Evolutionary conservation across 75 land plant species (phyloP).

Genomic region (Selaginella moellendorffii): DNA sequence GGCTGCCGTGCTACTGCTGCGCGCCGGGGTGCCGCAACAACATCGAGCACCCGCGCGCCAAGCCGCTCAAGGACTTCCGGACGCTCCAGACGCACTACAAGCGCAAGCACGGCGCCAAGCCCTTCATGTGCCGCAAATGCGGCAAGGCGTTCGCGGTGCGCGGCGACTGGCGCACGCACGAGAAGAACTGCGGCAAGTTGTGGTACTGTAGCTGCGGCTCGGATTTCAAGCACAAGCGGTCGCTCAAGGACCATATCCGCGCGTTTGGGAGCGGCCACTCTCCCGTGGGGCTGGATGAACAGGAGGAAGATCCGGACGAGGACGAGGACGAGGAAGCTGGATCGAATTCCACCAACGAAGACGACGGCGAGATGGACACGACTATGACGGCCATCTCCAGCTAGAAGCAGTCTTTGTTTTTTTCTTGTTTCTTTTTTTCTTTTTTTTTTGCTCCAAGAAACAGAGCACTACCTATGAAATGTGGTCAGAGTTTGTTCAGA

Average conservation of each 20-base stretch:
- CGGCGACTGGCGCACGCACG: constrained; percentile 92
- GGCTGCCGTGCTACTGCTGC: constrained; percentile 85
- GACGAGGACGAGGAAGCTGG: neutral
- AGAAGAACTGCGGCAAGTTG: constrained; percentile 82
- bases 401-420: no score
- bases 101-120: constrained; percentile 87
- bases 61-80: constrained; percentile 74
- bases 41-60: constrained; percentile 72
- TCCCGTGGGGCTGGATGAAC: constrained; percentile 14
- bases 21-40: constrained; percentile 78
- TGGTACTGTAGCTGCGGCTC: constrained; percentile 79
- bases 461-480: no score
- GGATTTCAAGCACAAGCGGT: constrained; percentile 80
- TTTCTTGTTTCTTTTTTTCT: no score
- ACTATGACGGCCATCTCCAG: no score
- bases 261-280: constrained; percentile 82
- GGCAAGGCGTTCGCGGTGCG: constrained; percentile 69
- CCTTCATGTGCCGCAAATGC: constrained; percentile 76
- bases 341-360: neutral
- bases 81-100: constrained; percentile 88
- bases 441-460: no score
- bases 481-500: no score
- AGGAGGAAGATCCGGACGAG: no score
- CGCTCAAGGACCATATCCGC: constrained; percentile 72
- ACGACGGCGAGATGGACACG: no score